A percentile compares a stretch with the other conserved stretches of the same genome.
Conservation (phyloP, 108 stramenopile species). For the Nannochloropsis oceanica region DNA sequence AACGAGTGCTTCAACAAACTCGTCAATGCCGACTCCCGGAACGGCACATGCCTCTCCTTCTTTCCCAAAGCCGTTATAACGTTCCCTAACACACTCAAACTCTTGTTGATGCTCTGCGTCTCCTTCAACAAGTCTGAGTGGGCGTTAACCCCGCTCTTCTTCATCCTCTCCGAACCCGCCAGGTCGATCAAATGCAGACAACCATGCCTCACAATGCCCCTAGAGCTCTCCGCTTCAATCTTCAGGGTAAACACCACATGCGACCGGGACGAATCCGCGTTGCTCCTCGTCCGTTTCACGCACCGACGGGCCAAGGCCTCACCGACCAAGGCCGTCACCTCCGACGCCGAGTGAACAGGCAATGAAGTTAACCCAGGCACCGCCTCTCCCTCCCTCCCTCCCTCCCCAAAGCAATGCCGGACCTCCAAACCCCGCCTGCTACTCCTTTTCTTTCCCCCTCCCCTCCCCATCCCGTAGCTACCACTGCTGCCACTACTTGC, state of each 20-base stretch:
- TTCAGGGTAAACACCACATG: constrained; percentile 82
- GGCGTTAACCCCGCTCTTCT: constrained; percentile 79
- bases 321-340: neutral
- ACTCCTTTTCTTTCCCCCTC: neutral
- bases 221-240: constrained; percentile 2
- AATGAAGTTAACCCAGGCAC: neutral
- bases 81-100: constrained; percentile 86
- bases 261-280: constrained; percentile 78
- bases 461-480: constrained; percentile 43
- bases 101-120: constrained; percentile 96
- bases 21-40: constrained; percentile 49
- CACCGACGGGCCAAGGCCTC: neutral
- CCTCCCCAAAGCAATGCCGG: neutral
- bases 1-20: constrained; percentile 36
- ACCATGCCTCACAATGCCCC: neutral
- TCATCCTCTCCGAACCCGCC: constrained; percentile 95
- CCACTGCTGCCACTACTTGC: neutral
- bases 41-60: constrained; percentile 40
- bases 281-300: constrained; percentile 66
- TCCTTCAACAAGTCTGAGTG: constrained; percentile 63
- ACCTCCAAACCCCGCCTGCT: neutral
- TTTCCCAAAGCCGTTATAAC: constrained; percentile 73
- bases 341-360: neutral
- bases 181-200: constrained; percentile 83
- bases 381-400: neutral